Evolutionary conservation across 306 rosid genomes (phyloP).

Genomic region (Crotalaria pallida): DNA sequence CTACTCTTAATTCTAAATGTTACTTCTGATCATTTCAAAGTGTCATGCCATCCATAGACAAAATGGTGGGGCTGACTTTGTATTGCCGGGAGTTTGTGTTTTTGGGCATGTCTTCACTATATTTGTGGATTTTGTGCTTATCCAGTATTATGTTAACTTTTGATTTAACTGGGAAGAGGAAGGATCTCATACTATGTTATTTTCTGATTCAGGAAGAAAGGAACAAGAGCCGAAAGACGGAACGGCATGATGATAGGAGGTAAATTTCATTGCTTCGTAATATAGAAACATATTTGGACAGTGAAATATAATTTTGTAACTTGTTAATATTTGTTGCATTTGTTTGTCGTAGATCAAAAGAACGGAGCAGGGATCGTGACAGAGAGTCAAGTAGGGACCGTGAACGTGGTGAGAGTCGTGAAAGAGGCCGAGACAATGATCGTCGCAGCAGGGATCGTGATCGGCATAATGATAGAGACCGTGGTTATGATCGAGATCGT

Average conservation of each 20-base stretch:
- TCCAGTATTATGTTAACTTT: not conserved
- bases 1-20: not conserved
- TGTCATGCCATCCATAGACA: not conserved
- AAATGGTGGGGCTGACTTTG: not conserved
- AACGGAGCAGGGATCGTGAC: conserved; percentile 73
- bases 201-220: conserved; percentile 79
- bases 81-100: not conserved
- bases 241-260: conserved; percentile 77
- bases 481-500: conserved; percentile 68
- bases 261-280: conserved; percentile 15
- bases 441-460: conserved; percentile 87
- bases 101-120: not conserved
- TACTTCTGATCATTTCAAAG: not conserved
- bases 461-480: conserved; percentile 76
- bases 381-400: conserved; percentile 75
- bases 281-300: not conserved
- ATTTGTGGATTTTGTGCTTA: not conserved
- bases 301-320: not conserved
- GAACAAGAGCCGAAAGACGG: conserved; percentile 66
- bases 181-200: conserved; percentile 28
- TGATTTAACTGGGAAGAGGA: conserved; percentile 12
- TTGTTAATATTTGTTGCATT: not conserved
- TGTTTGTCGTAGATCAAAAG: conserved; percentile 54
- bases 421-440: conserved; percentile 67
- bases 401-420: conserved; percentile 67